phyloP scores from a whole-genome alignment of 768 basidiomycete genomes.

The Collybiopsis confluens region DNA sequence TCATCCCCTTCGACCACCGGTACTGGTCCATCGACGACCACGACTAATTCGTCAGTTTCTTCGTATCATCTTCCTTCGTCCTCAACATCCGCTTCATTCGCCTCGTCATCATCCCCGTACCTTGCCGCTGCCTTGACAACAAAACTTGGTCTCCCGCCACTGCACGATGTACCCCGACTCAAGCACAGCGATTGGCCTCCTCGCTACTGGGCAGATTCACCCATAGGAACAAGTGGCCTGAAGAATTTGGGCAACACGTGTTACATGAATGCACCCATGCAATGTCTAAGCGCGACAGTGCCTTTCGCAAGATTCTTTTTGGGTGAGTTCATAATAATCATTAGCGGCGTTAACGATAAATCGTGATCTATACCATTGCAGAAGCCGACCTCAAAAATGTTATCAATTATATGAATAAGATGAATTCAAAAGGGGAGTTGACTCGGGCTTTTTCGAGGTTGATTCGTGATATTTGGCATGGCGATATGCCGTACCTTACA shows the following conservation, averaged over 20 bases:
- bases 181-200: slow-evolving; percentile 78
- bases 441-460: slow-evolving; percentile 80
- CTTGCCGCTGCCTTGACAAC: slow-evolving; percentile 20
- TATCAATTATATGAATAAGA: slow-evolving; percentile 79
- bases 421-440: slow-evolving; percentile 84
- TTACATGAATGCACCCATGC: slow-evolving; percentile 98
- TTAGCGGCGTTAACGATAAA: no score
- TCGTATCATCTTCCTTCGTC: neutral
- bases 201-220: slow-evolving; percentile 77
- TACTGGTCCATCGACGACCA: slow-evolving; percentile 30
- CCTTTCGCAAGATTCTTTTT: slow-evolving; percentile 93
- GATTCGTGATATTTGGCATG: slow-evolving; percentile 83
- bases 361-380: slow-evolving; percentile 27
- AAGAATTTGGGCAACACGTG: slow-evolving; percentile 98
- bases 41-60: slow-evolving; percentile 30
- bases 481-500: slow-evolving; percentile 76
- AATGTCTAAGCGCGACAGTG: slow-evolving; percentile 91
- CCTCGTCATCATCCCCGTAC: slow-evolving; percentile 23
- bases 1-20: neutral
- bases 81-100: neutral
- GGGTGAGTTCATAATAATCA: slow-evolving; percentile 41
- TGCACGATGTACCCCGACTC: slow-evolving; percentile 40
- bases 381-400: slow-evolving; percentile 80
- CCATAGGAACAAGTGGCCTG: slow-evolving; percentile 78
- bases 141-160: slow-evolving; percentile 11